phyloP scores from a whole-genome alignment of 768 basidiomycete species.

The Rhodotorula kratochvilovae region DNA sequence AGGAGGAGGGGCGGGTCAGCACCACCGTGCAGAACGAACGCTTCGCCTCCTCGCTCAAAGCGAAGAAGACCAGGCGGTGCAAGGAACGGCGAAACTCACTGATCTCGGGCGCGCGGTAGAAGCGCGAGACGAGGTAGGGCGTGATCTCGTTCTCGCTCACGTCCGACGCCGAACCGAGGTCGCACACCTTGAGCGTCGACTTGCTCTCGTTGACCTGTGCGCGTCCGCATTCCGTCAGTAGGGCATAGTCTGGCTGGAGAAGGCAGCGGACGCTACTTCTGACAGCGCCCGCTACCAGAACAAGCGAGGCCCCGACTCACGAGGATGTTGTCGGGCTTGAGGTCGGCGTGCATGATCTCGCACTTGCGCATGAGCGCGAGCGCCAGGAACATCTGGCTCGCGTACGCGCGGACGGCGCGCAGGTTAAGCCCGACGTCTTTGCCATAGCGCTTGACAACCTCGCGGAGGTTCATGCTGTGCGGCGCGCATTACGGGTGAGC shows the following conservation, averaged over 20 bases:
- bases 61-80: background rate
- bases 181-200: slow-evolving; percentile 86
- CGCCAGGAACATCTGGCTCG: slow-evolving; percentile 89
- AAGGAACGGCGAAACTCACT: slow-evolving; percentile 54
- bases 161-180: slow-evolving; percentile 94
- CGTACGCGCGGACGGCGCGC: slow-evolving; percentile 95
- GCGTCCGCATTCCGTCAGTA: too few species aligned
- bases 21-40: too few species aligned
- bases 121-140: slow-evolving; percentile 92
- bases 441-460: slow-evolving; percentile 95
- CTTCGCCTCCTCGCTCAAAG: too few species aligned
- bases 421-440: slow-evolving; percentile 96
- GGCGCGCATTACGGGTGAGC: background rate
- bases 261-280: too few species aligned
- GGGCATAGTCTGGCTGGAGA: too few species aligned
- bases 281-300: too few species aligned
- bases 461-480: slow-evolving; percentile 89
- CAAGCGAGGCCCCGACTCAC: too few species aligned
- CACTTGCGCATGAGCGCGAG: slow-evolving; percentile 77
- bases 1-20: background rate
- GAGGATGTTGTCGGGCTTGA: slow-evolving; percentile 97
- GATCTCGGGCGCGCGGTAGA: slow-evolving; percentile 98
- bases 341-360: slow-evolving; percentile 95
- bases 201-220: slow-evolving; percentile 87
- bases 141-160: slow-evolving; percentile 93